A percentile compares a stretch with the other conserved stretches of the same genome.
These are phyloP conservation scores for Stephania japonica DNA, from an alignment of 164 flowering plant genomes.

Conservation along the genomic window DNA sequence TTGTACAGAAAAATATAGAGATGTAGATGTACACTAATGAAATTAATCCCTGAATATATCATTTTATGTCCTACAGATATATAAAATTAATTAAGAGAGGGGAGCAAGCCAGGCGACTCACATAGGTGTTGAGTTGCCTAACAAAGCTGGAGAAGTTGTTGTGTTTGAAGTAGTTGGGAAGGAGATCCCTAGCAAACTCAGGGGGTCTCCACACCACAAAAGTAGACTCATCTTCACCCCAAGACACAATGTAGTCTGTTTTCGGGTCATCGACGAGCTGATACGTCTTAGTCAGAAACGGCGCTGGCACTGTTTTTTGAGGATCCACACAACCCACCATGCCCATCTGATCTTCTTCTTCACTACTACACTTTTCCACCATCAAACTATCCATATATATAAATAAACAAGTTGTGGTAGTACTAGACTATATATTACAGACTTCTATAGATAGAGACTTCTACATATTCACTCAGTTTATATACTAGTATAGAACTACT, in stretches of 20 bases:
- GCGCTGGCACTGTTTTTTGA: constrained; percentile 43
- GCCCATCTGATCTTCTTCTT: constrained; percentile 18
- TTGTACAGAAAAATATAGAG: no score
- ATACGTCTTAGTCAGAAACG: constrained; percentile 51
- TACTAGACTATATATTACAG: background rate
- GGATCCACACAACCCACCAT: constrained; percentile 34
- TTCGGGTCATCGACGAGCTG: constrained; percentile 49
- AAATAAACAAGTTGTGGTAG: background rate
- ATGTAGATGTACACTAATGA: background rate
- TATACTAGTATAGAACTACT: constrained; percentile 1
- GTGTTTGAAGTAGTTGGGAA: constrained; percentile 64
- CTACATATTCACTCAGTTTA: background rate
- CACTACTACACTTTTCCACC: constrained; percentile 26
- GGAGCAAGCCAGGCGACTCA: constrained; percentile 8
- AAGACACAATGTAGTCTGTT: constrained; percentile 48
- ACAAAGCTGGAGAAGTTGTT: constrained; percentile 67
- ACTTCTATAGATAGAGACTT: background rate
- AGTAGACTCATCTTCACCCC: constrained; percentile 44
- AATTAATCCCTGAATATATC: background rate
- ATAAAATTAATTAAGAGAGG: constrained; percentile 2
- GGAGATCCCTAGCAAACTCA: constrained; percentile 48
- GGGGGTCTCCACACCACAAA: constrained; percentile 59
- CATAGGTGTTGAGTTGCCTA: constrained; percentile 64
- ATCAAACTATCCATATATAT: constrained; percentile 29
- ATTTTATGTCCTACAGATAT: background rate